Base-by-base conservation (phyloP, 495 filamentous ascomycete species). In the Penicillium cosmopolitanum region DNA sequence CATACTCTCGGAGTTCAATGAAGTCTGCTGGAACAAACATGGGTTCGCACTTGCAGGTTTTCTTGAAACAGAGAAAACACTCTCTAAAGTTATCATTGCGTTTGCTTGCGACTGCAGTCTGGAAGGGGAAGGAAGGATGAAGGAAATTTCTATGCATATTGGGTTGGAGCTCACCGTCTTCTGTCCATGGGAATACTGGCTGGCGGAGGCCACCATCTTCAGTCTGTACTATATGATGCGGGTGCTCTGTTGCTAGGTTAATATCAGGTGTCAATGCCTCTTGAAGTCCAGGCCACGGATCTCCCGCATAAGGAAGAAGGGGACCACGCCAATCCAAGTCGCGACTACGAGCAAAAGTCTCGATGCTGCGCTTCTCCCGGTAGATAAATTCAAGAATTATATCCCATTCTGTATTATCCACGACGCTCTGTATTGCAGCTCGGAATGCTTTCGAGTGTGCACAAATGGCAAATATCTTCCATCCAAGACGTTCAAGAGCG, bases 391-490 rank as follows among this genome's bases (percentile, higher is more conserved):
- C n/a, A 9, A 61, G 16, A 8, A 78, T 16, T 5, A 19, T 12
- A 5, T 62, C 34, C 73, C 68, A 77, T 1, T 59, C n/a, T 31
- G 18, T 23, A 23, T 50, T 18, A 18, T 43, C 50, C 15, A 60
- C 25, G 4, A 60, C 25, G 4, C 51, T 34, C 16, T 35, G 3
- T 42, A 47, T 57, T 0, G 68, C 64, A 5, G 53, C 38, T 16
- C 70, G 69, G 61, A 80, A 80, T 5, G 61, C 63, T 53, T 70
- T 66, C 0, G 76, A 58, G 16, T 65, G 54, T 11, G 71, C 57
- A 34, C 71, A 73, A 25, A 80, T 75, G 28, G 67, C 52, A 38
- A 75, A 66, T 43, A 75, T 64, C 55, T 61, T 69, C 74, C 74
- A 79, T 4, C 70, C 71, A 16, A 69, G 50, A 1, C 11, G 21